phyloP scores from a whole-genome alignment of 2,329 filamentous ascomycete species.

The Fusarium praegraminearum region DNA sequence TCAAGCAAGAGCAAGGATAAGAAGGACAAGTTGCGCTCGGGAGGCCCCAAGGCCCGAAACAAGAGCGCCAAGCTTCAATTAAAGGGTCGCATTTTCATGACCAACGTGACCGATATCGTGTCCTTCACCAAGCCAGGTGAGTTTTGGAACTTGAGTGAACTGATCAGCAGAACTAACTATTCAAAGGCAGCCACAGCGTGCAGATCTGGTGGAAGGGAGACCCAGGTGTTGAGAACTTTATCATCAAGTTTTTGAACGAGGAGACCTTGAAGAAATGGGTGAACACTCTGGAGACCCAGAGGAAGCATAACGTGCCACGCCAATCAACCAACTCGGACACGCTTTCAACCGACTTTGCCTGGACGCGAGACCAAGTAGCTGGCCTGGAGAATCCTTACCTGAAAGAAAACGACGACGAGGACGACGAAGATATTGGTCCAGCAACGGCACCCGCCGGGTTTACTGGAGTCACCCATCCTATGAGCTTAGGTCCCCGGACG shows the following conservation, averaged over 20 bases:
- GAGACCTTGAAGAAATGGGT: conserved; percentile 96
- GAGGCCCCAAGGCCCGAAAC: conserved; percentile 67
- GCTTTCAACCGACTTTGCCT: conserved; percentile 79
- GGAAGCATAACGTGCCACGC: conserved; percentile 69
- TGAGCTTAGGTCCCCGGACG: conserved; percentile 50
- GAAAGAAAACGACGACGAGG: conserved; percentile 65
- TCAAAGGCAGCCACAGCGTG: conserved; percentile 86
- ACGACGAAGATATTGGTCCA: conserved; percentile 66
- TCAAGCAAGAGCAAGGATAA: conserved; percentile 86
- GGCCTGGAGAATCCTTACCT: conserved; percentile 86
- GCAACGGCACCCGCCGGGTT: conserved; percentile 54
- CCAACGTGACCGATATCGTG: conserved; percentile 95
- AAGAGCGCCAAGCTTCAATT: conserved; percentile 88
- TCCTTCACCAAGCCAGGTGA: conserved; percentile 88
- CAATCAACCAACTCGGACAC: conserved; percentile 61
- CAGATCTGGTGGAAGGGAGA: conserved; percentile 99
- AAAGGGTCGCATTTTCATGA: conserved; percentile 98
- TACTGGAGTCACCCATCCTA: conserved; percentile 47
- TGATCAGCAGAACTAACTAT: conserved; percentile 46
- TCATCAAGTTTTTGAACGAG: conserved; percentile 92
- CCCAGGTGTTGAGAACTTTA: conserved; percentile 93
- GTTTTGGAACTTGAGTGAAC: conserved; percentile 40
- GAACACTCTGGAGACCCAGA: conserved; percentile 79
- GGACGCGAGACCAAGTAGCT: conserved; percentile 75
- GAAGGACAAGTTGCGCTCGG: conserved; percentile 71